Evolutionary conservation across 176 grass and related monocot species (phyloP), one percentile per base, ranked within the genome.

Genomic region (Thalia dealbata): DNA sequence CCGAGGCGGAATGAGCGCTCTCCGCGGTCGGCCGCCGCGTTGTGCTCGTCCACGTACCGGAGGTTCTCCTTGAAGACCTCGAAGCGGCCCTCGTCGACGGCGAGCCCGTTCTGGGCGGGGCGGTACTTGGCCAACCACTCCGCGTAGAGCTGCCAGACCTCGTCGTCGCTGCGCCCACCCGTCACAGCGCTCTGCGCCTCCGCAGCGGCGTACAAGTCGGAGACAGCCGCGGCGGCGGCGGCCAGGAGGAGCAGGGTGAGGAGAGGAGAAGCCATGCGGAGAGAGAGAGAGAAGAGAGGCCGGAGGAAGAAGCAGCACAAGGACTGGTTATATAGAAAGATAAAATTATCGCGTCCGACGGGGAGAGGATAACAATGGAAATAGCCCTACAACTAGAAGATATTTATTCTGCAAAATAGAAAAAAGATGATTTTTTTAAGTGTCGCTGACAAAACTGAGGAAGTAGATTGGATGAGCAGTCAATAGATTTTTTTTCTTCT

Each of bases 61-160:
- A 99, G 78, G 84, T 99, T 99, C 71, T 99, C 95, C 78, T 82
- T 81, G 85, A 99, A 99, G 0, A 84, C 80, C 2, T 52, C 73
- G 82, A 99, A 93, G 0, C 95, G 78, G 67, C 58, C 52, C 51
- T 87, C 88, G 8, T 72, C 35, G 71, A 86, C 85, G 11, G 52
- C 81, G 72, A 99, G 76, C n/a, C 83, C 88, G 71, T 91, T 91
- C 81, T 73, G 73, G 27, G 73, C 72, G 21, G 80, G 78, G 48
- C 52, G 62, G 71, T 93, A 69, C 58, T 86, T 74, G 0, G 77
- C 69, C 0, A 82, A 81, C 95, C 95, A 99, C 54, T 74, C 73
- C 38, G 86, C 73, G 81, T 93, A 99, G 61, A 88, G 14, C 26
- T 71, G 68, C 0, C 85, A 78, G 14, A 70, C 58, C 76, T 93